Base-by-base conservation (phyloP, 2,329 filamentous ascomycete genomes). In the Trichoderma brevicompactum region DNA sequence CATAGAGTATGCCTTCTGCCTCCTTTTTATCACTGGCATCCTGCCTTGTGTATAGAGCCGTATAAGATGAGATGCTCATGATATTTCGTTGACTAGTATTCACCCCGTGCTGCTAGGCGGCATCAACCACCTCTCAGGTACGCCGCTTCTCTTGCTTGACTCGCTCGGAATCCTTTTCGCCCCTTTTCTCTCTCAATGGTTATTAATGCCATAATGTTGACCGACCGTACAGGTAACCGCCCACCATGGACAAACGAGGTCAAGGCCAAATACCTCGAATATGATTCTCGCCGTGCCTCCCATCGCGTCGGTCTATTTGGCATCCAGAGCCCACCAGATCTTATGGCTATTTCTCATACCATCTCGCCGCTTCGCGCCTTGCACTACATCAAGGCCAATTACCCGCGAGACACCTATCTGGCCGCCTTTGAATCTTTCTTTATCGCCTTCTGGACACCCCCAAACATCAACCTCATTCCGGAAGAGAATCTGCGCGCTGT, bases 61-160 rank as follows among this genome's bases (percentile, higher is more conserved):
- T 54, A 13, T 9, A 8, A 8, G 8, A 53, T 46, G 5, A 9
- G 12, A 8, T 38, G 9, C 32, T 63, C 28, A 61, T 36, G 1
- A 5, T 10, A 46, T 34, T 34, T 32, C 61, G 23, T 38, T 44
- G 17, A 3, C 34, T 68, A 92, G 89, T 58, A 85, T 91, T 70
- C 83, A 90, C 68, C 92, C 92, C 13, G 82, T 93, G 59, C 89
- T 94, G 72, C 81, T 94, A 13, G 88, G 87, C 32, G 89, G 83
- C 52, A 85, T 92, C 72, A 90, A 88, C 72, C 79, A 81, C 41
- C 82, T 79, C 19, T 83, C 83, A 50, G 86, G 86, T 87, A 76
- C 48, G 23, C 23, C 23, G 2, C 23, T 28, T 28, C 23, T 28
- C 23, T 28, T 5, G 5, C 23, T 28, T 28, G 23, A 28, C 23